Base-by-base conservation (phyloP, 2,329 filamentous ascomycete species). In the Onygenales sp. region DNA sequence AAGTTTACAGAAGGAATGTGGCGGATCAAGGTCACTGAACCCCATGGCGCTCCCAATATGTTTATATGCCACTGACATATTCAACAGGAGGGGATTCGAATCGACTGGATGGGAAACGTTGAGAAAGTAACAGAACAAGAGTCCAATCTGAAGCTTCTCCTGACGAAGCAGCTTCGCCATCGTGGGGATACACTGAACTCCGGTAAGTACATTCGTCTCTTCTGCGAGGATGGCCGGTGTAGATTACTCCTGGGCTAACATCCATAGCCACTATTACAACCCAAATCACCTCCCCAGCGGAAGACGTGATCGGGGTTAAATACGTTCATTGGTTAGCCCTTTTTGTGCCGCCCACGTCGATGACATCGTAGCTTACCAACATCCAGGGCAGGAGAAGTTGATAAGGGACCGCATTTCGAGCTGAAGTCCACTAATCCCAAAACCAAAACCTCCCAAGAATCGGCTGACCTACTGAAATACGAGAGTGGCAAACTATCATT, bases 1-100 rank as follows among this genome's bases (percentile, higher is more conserved):
- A 72, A 68, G 63, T 71, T 72, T 59, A 71, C 68, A 8, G 65
- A 69, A 34, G 69, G 69, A 52, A 71, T 71, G 69, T 71, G 68
- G 67, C 61, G 62, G 53, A 59, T 67, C 33, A 59, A 59, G 55
- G 65, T 69, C 42, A 13, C 27, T 34, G 6, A 8, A 33, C 10
- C 44, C 4, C 31, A 8, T 31, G 9, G 13, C 44, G 4, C 31
- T 10, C 31, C 7, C 14, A 31, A 10, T n/a, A 31, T 47, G 32
- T 11, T 2, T 3, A 6, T 47, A n/a, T 14, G 17, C 14, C 21
- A 8, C 42, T 44, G 10, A 27, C 14, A 17, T 44, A 21, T 8
- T 8, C 14, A 33, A 32, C 32, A 69, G 67, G 67, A 70, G 45
- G 68, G 68, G 49, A 60, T 70, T 44, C 59, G 54, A 13, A 66